Conservation (phyloP, 495 filamentous ascomycete species). For the Aspergillus biplanus region DNA sequence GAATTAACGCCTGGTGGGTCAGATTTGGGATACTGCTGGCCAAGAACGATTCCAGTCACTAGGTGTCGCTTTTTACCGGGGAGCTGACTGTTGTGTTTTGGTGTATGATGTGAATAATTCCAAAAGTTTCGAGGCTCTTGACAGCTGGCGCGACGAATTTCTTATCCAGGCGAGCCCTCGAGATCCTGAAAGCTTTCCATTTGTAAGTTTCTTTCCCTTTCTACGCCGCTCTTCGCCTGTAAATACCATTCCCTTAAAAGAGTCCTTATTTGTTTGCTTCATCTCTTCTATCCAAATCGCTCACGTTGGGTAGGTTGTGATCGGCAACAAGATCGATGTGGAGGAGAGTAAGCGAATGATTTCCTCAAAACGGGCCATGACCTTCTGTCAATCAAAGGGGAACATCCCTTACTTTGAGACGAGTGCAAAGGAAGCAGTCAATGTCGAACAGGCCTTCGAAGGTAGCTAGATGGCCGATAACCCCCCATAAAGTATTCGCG, state of each 20-base stretch:
- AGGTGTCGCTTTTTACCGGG: constrained; percentile 97
- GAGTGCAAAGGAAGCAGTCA: constrained; percentile 97
- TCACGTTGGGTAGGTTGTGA: constrained; percentile 64
- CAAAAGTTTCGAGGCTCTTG: constrained; percentile 97
- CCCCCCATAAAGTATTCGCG: not conserved
- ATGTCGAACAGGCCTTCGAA: constrained; percentile 98
- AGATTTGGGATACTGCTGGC: constrained; percentile 98
- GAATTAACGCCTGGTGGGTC: constrained; percentile 27
- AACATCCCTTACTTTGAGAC: constrained; percentile 99
- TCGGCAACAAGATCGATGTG: constrained; percentile 99
- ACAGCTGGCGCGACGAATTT: constrained; percentile 99
- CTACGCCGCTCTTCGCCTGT: not conserved
- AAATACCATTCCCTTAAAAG: too few species aligned
- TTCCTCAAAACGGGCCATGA: constrained; percentile 90
- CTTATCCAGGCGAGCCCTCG: constrained; percentile 95
- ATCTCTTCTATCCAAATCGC: not conserved
- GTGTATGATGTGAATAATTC: constrained; percentile 99
- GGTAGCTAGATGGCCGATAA: constrained; percentile 52
- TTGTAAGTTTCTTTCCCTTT: constrained; percentile 63
- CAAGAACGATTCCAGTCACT: constrained; percentile 98
- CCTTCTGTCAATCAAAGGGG: constrained; percentile 96
- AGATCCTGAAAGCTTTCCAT: constrained; percentile 97
- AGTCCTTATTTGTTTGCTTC: not conserved
- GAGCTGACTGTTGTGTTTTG: constrained; percentile 97
- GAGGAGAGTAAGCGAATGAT: constrained; percentile 98